Conservation (phyloP, 306 rosid genomes). For the Gastrolobium bilobum region DNA sequence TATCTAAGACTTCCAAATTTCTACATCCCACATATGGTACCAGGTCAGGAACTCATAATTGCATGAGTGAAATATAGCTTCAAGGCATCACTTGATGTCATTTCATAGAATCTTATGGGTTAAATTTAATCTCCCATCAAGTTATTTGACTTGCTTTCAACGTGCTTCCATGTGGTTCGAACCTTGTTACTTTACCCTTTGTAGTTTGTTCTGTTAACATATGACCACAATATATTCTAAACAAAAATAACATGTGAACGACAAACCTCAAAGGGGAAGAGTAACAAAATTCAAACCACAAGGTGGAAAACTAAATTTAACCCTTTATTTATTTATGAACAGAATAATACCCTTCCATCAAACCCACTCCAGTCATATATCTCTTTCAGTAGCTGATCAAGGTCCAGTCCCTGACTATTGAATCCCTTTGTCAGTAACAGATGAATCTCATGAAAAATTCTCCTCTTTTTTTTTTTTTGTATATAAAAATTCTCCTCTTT, state of each 20-base stretch:
- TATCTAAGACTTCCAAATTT: neutral
- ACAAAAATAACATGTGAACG: neutral
- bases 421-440: slow-evolving; percentile 24
- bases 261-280: neutral
- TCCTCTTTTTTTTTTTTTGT: no score
- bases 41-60: neutral
- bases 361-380: neutral
- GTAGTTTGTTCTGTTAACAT: neutral
- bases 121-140: neutral
- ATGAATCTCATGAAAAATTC: slow-evolving; percentile 7
- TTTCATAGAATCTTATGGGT: neutral
- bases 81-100: neutral
- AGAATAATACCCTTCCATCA: slow-evolving; percentile 6
- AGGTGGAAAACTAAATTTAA: neutral
- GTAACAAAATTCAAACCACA: slow-evolving; percentile 1
- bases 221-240: neutral
- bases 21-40: neutral
- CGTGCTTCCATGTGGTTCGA: neutral
- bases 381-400: neutral
- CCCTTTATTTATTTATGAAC: neutral
- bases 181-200: neutral
- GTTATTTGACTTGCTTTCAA: slow-evolving; percentile 8
- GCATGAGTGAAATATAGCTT: neutral
- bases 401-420: neutral
- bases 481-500: neutral